Percentiles rank a stretch among this genome's conserved stretches.
phyloP scores from a whole-genome alignment of 192 early-diverging fungal genomes.

The Coemansia interrupta region DNA sequence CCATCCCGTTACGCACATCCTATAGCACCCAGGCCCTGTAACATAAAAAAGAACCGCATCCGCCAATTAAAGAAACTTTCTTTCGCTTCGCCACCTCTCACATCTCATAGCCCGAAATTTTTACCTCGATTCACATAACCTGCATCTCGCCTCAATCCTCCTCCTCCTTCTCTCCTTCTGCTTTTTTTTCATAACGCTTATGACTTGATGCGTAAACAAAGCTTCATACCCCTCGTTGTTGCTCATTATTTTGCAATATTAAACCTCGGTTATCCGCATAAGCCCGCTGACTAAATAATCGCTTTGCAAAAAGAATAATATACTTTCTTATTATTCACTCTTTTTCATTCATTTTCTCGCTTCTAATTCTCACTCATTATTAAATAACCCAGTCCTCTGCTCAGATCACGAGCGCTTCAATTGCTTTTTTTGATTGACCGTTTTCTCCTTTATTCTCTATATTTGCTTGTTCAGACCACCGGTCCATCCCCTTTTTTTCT shows the following conservation, averaged over 20 bases:
- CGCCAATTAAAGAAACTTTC: background rate
- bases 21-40: too few species aligned
- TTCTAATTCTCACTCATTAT: background rate
- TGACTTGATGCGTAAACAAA: background rate
- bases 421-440: background rate
- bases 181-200: background rate
- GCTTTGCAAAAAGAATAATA: background rate
- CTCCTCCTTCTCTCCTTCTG: background rate
- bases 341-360: background rate
- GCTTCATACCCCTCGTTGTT: too few species aligned
- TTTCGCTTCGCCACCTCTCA: background rate
- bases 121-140: background rate
- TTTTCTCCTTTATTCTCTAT: slow-evolving; percentile 4
- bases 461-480: too few species aligned
- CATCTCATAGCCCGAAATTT: background rate
- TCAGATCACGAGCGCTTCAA: background rate
- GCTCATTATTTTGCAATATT: too few species aligned
- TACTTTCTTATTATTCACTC: background rate
- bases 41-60: too few species aligned
- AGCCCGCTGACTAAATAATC: too few species aligned
- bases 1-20: background rate
- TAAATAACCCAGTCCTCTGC: too few species aligned
- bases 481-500: too few species aligned
- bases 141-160: background rate
- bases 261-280: too few species aligned